Conservation (phyloP, 2,329 filamentous ascomycete species). For the Pyrenophora seminiperda region DNA sequence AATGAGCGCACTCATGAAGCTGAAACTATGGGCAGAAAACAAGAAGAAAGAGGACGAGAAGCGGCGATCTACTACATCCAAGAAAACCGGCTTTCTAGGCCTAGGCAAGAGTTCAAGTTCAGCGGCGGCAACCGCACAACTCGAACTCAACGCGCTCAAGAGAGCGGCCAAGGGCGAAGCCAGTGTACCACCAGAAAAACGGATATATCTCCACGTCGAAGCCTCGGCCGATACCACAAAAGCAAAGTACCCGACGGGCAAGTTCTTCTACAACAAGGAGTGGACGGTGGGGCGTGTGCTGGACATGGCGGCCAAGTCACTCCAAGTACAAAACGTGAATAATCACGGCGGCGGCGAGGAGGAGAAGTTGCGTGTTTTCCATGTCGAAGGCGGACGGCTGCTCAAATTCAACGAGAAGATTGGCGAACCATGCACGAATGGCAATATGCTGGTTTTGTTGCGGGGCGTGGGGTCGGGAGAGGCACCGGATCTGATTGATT, state of each 20-base stretch:
- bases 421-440: constrained; percentile 72
- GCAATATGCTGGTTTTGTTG: constrained; percentile 88
- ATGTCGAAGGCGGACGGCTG: constrained; percentile 86
- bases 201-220: constrained; percentile 90
- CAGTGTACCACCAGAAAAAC: constrained; percentile 77
- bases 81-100: constrained; percentile 34
- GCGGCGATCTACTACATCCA: constrained; percentile 16
- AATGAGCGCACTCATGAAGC: constrained; percentile 71
- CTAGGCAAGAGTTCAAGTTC: constrained; percentile 28
- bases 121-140: constrained; percentile 64
- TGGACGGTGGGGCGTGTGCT: constrained; percentile 89
- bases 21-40: constrained; percentile 79
- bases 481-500: constrained; percentile 68
- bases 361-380: constrained; percentile 83
- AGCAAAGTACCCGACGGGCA: constrained; percentile 73
- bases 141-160: constrained; percentile 79
- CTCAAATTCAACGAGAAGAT: constrained; percentile 89
- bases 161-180: constrained; percentile 87
- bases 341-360: constrained; percentile 77
- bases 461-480: constrained; percentile 82
- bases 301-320: constrained; percentile 74
- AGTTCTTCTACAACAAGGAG: constrained; percentile 62
- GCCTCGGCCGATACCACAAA: constrained; percentile 85
- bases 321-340: constrained; percentile 84
- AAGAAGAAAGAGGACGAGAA: constrained; percentile 75